Percentiles rank a stretch among this genome's conserved stretches.
These are phyloP conservation scores for Nicotiana paniculata DNA, from an alignment of 257 asterid species.

Conservation along the genomic window DNA sequence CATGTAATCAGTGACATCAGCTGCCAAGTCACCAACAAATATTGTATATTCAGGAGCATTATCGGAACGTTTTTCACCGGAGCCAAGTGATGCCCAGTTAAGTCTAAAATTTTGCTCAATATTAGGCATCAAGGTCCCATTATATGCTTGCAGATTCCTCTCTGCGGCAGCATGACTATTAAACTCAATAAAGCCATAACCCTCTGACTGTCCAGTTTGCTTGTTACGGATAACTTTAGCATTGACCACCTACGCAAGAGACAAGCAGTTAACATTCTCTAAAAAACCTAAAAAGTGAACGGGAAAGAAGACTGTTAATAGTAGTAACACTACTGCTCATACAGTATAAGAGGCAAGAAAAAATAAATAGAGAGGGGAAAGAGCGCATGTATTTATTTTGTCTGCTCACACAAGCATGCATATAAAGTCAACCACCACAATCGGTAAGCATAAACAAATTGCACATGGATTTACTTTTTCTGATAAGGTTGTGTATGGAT, in stretches of 20 bases:
- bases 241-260: constrained; percentile 34
- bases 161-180: constrained; percentile 61
- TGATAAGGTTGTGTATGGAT: not conserved
- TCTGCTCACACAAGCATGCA: not conserved
- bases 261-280: not conserved
- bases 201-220: constrained; percentile 67
- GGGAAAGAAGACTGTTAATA: not conserved
- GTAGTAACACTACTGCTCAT: not conserved
- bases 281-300: not conserved
- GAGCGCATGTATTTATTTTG: not conserved
- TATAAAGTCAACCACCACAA: not conserved
- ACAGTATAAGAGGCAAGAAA: not conserved
- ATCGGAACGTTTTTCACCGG: constrained; percentile 67
- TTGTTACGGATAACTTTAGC: constrained; percentile 74
- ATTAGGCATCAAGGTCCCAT: constrained; percentile 62
- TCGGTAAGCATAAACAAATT: not conserved
- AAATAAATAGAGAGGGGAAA: no score
- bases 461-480: not conserved
- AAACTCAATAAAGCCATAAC: constrained; percentile 81
- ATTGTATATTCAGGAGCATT: constrained; percentile 62
- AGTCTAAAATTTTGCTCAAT: constrained; percentile 54
- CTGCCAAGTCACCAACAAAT: constrained; percentile 90
- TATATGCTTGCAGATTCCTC: constrained; percentile 46
- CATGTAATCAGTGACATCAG: constrained; percentile 68
- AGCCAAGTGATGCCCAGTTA: constrained; percentile 82